These are phyloP conservation scores for Globisporangium viniferum DNA, from an alignment of 352 stramenopile species.

Conservation along the genomic window DNA sequence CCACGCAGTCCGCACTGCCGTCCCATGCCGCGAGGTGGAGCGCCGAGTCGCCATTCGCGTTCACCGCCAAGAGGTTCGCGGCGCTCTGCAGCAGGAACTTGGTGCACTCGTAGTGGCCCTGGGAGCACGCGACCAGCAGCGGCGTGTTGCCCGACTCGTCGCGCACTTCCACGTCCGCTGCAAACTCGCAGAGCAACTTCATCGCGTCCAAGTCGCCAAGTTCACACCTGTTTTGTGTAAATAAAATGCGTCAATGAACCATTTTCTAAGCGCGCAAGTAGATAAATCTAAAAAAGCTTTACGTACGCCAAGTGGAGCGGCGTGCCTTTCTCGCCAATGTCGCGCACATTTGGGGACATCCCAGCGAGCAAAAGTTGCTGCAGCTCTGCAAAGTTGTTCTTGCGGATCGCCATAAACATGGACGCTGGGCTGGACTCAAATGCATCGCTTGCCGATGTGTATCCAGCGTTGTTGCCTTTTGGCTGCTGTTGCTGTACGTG, in stretches of 20 bases:
- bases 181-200: constrained; percentile 65
- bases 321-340: constrained; percentile 62
- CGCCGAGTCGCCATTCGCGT: constrained; percentile 46
- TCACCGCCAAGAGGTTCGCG: constrained; percentile 41
- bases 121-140: constrained; percentile 57
- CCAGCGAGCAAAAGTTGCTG: constrained; percentile 48
- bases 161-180: constrained; percentile 57
- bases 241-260: constrained; percentile 2
- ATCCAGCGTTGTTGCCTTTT: no score
- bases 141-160: constrained; percentile 66
- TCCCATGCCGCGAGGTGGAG: constrained; percentile 71
- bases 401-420: constrained; percentile 55
- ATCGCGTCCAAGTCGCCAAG: constrained; percentile 62
- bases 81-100: constrained; percentile 76
- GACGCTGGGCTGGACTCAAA: constrained; percentile 6
- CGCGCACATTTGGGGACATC: constrained; percentile 49
- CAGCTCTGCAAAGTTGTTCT: constrained; percentile 36
- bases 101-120: constrained; percentile 65
- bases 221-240: constrained; percentile 34
- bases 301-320: constrained; percentile 68
- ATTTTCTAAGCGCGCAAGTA: background rate
- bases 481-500: background rate
- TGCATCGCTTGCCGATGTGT: background rate
- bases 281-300: background rate
- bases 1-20: constrained; percentile 52